Evolutionary conservation across 306 rosid species (phyloP), one percentile per base, ranked within the genome.

Genomic region (Macrotyloma uniflorum): DNA sequence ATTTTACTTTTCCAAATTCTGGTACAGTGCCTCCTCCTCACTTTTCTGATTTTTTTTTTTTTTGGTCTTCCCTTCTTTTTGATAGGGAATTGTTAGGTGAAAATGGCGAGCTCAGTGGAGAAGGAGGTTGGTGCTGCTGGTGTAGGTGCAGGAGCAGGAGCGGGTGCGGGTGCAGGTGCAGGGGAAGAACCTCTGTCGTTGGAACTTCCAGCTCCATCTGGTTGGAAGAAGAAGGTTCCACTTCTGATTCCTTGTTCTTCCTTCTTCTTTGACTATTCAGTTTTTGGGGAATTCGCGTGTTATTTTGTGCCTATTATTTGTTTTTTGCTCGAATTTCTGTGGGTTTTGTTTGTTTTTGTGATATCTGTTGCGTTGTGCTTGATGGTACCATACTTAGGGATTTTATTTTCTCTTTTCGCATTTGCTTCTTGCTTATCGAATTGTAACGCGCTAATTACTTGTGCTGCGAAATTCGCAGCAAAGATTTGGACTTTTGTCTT

Each of bases 181-280:
- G 85, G 65, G 42, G 94, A 93, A 49, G 98, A 92, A 77, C 74
- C 89, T 82, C 80, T 95, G 71, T 92, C 98, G 70, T 13, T 95
- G 46, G 98, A 95, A 80, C 89, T 95, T 4, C 97, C 98, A 55
- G 98, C 98, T 83, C 98, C 98, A 67, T 74, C 93, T 85, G 98
- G 97, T 81, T 95, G 98, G 98, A 83, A 83, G 72, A 95, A 95
- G 87, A 90, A 92, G 95, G 98, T 95, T 15, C 78, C 79, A 50
- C 68, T 79, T 77, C 64, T 35, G 0, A 16, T 67, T 70, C 73
- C 45, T 64, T 70, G 8, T 80, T 15, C 23, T 24, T 35, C 26
- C 4, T 58, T 51, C 51, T 47, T 57, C 33, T 84, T 73, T 74
- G 20, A 74, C 70, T 59, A 2, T 70, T 42, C 63, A 16, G 42